Evolutionary conservation across 2,329 filamentous ascomycete species (phyloP).

Genomic region (Botrytis aclada): DNA sequence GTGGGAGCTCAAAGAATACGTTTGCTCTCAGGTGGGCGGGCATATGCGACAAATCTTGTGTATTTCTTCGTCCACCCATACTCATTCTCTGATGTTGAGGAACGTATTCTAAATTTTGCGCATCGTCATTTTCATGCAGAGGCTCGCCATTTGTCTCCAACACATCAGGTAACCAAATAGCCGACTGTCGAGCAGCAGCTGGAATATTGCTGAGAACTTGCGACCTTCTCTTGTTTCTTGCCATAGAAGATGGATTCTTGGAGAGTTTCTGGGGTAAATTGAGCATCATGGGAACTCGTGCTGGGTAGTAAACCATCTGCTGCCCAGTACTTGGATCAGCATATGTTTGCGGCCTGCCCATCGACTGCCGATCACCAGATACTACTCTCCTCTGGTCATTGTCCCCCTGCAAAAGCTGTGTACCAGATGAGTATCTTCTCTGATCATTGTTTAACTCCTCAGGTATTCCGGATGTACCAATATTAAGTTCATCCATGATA

Average conservation of each 20-base stretch:
- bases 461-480: not conserved
- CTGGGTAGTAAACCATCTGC: conserved; percentile 91
- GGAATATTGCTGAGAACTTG: conserved; percentile 67
- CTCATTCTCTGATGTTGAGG: conserved; percentile 37
- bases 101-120: conserved; percentile 35
- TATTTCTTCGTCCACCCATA: conserved; percentile 36
- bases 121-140: conserved; percentile 28
- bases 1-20: conserved; percentile 77
- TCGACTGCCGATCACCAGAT: conserved; percentile 28
- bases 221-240: conserved; percentile 68
- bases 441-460: not conserved
- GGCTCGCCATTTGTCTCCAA: conserved; percentile 31
- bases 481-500: not conserved
- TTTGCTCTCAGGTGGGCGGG: conserved; percentile 88
- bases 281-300: conserved; percentile 88
- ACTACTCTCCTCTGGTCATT: conserved; percentile 20
- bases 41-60: conserved; percentile 50
- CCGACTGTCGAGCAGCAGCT: conserved; percentile 42
- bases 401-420: conserved; percentile 22
- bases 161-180: conserved; percentile 39
- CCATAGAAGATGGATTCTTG: conserved; percentile 61
- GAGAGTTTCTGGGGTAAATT: conserved; percentile 88
- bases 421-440: conserved; percentile 16
- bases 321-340: conserved; percentile 64
- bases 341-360: conserved; percentile 53